Conservation (phyloP, 306 rosid species). For the Pyrus communis region DNA sequence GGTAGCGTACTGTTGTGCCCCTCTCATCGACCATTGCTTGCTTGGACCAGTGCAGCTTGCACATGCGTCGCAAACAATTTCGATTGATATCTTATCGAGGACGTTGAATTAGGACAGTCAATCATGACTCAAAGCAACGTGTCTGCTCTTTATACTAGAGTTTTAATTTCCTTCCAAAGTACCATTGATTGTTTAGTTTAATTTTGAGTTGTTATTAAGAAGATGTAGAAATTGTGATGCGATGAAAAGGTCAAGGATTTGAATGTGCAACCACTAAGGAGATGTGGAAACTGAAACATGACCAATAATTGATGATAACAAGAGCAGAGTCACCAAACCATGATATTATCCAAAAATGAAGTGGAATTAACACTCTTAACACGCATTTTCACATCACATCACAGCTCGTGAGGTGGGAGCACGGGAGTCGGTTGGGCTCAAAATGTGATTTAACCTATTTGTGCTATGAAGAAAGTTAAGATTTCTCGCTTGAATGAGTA, state of each 20-base stretch:
- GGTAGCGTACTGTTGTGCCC: not conserved
- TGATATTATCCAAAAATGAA: not conserved
- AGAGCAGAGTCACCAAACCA: not conserved
- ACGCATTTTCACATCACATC: no score
- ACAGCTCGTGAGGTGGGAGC: not conserved
- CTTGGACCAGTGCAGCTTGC: not conserved
- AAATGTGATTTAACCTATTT: not conserved
- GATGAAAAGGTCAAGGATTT: not conserved
- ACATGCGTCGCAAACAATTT: not conserved
- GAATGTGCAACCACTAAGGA: not conserved
- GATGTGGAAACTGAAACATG: not conserved
- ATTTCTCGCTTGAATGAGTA: rapidly evolving
- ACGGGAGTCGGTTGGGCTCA: not conserved
- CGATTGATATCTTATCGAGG: not conserved
- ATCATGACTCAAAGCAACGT: not conserved
- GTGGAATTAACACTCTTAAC: no score
- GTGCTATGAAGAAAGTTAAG: rapidly evolving
- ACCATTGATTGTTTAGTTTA: not conserved
- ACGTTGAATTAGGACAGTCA: not conserved
- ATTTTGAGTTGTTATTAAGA: no score
- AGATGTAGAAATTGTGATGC: not conserved
- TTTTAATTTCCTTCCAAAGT: not conserved
- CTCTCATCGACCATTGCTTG: not conserved
- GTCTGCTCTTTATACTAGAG: not conserved
- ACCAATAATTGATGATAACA: not conserved